Evolutionary conservation across 768 basidiomycete species (phyloP).

Genomic region (Lenzites betulinus): DNA sequence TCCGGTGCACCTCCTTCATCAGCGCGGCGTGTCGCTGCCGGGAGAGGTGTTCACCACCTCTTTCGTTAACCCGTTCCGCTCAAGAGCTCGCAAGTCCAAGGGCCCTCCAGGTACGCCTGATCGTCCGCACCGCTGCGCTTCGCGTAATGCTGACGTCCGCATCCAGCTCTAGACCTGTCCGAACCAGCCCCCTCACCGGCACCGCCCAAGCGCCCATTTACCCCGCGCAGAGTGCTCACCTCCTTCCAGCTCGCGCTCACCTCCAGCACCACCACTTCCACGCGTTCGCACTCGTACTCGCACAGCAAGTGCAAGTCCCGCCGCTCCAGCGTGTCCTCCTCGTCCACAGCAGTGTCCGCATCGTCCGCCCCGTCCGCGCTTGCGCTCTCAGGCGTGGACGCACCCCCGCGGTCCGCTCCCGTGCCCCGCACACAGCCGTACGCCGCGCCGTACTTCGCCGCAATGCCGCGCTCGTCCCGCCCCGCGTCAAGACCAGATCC

Average conservation of each 20-base stretch:
- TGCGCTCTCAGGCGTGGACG: background rate
- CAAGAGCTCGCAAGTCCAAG: slow-evolving; percentile 6
- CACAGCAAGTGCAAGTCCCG: slow-evolving; percentile 4
- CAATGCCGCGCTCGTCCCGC: slow-evolving; percentile 18
- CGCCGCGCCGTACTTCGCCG: slow-evolving; percentile 26
- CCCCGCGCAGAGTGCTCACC: slow-evolving; percentile 9
- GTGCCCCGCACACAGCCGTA: slow-evolving; percentile 29
- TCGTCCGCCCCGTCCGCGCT: slow-evolving; percentile 8
- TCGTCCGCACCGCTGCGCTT: background rate
- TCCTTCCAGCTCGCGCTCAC: slow-evolving; percentile 8
- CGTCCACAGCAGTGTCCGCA: slow-evolving; percentile 5
- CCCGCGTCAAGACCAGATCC: background rate
- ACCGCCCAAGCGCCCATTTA: background rate
- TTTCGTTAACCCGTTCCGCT: slow-evolving; percentile 23
- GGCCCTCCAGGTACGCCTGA: background rate
- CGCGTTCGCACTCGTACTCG: background rate
- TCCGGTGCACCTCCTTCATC: slow-evolving; percentile 1
- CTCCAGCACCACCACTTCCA: background rate
- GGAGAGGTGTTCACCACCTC: slow-evolving; percentile 15
- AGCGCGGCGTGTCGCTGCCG: background rate
- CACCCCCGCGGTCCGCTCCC: slow-evolving; percentile 1
- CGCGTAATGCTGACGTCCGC: background rate
- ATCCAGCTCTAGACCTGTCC: background rate
- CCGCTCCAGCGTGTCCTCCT: slow-evolving; percentile 17
- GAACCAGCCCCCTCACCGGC: background rate